Evolutionary conservation across 2,329 filamentous ascomycete species (phyloP).

Genomic region (Xylariaceae sp.): DNA sequence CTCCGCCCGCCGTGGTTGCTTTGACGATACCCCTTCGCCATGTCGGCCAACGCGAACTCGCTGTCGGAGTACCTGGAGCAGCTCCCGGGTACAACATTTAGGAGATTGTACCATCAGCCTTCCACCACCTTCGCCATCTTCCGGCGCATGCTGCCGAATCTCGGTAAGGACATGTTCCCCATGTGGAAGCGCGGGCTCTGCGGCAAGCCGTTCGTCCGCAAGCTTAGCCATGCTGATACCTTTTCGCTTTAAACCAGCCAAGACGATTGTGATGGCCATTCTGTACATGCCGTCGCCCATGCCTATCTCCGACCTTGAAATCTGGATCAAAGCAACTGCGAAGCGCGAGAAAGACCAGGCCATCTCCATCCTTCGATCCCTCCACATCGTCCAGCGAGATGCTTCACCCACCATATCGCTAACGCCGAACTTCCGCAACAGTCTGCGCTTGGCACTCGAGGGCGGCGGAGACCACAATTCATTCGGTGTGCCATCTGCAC

Average conservation of each 20-base stretch:
- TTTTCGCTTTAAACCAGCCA: constrained; percentile 51
- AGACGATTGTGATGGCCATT: constrained; percentile 92
- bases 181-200: not conserved
- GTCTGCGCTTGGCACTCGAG: constrained; percentile 79
- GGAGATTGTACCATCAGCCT: constrained; percentile 89
- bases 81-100: constrained; percentile 83
- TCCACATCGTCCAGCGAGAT: constrained; percentile 80
- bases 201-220: not conserved
- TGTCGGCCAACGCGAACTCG: constrained; percentile 35
- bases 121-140: constrained; percentile 95
- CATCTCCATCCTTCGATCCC: constrained; percentile 69
- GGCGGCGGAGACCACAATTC: constrained; percentile 80
- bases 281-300: constrained; percentile 84
- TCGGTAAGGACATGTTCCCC: constrained; percentile 53
- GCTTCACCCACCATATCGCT: constrained; percentile 68
- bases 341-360: constrained; percentile 75
- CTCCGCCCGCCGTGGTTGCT: constrained; percentile 10
- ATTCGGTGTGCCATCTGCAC: constrained; percentile 78
- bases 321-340: constrained; percentile 69
- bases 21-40: constrained; percentile 17
- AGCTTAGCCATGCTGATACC: constrained; percentile 1
- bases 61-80: constrained; percentile 89
- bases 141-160: constrained; percentile 88
- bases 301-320: constrained; percentile 71
- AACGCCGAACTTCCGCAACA: constrained; percentile 74